Evolutionary conservation across 2,329 filamentous ascomycete genomes (phyloP).

Genomic region (Paraconiothyrium brasiliense): DNA sequence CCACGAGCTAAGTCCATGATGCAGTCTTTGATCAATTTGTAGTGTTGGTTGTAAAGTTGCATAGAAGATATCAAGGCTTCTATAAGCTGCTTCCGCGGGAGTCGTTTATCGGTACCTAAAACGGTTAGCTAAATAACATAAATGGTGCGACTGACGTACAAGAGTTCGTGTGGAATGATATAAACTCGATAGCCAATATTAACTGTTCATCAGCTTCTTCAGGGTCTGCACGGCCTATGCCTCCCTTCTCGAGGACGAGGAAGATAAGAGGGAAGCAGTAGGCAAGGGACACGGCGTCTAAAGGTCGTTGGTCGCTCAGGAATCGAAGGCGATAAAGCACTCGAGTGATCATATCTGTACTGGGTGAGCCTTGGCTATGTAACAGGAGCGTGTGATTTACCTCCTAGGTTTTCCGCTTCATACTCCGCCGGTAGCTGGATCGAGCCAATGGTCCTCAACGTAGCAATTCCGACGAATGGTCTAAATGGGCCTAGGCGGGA

Average conservation of each 20-base stretch:
- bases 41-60: conserved; percentile 90
- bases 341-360: conserved; percentile 75
- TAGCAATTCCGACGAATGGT: conserved; percentile 87
- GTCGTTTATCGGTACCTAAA: conserved; percentile 71
- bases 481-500: conserved; percentile 78
- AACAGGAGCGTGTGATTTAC: conserved; percentile 45
- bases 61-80: conserved; percentile 79
- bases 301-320: conserved; percentile 89
- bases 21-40: conserved; percentile 93
- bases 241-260: conserved; percentile 79
- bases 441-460: conserved; percentile 79
- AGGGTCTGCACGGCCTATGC: conserved; percentile 70
- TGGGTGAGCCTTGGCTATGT: conserved; percentile 23
- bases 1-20: conserved; percentile 86
- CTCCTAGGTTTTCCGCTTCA: conserved; percentile 81
- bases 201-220: conserved; percentile 92
- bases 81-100: conserved; percentile 80
- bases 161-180: conserved; percentile 86
- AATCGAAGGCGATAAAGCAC: conserved; percentile 91
- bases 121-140: conserved; percentile 25
- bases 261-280: conserved; percentile 88
- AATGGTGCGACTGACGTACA: conserved; percentile 57
- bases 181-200: conserved; percentile 85
- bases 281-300: conserved; percentile 86
- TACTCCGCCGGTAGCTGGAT: conserved; percentile 76